These are phyloP conservation scores for Fomitopsis serialis DNA, from an alignment of 768 basidiomycete species.

Conservation along the genomic window DNA sequence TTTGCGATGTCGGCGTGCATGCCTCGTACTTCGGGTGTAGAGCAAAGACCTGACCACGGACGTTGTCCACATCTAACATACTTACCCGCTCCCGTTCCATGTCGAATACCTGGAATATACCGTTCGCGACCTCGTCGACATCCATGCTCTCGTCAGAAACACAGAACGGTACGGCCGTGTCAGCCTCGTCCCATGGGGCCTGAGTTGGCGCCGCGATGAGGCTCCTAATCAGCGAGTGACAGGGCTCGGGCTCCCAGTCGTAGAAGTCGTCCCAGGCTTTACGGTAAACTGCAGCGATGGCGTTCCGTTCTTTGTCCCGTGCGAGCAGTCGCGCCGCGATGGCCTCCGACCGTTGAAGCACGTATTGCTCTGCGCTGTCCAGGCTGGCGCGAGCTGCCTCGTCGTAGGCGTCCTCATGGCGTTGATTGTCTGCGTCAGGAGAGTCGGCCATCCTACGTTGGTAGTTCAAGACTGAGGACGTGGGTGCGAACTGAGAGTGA, in stretches of 20 bases:
- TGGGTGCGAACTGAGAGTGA: too few relatives aligned
- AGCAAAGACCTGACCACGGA: not conserved
- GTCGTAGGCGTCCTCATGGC: too few relatives aligned
- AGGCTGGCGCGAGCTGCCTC: too few relatives aligned
- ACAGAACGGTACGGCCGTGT: not conserved
- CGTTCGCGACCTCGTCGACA: not conserved
- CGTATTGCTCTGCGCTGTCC: too few relatives aligned
- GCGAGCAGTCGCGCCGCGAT: too few relatives aligned
- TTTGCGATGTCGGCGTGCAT: slow-evolving; percentile 40
- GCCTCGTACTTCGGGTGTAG: slow-evolving; percentile 35
- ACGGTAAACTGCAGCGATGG: slow-evolving; percentile 23
- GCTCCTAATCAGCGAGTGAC: slow-evolving; percentile 19
- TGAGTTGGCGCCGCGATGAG: slow-evolving; percentile 4
- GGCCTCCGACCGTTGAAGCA: too few relatives aligned
- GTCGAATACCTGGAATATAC: not conserved
- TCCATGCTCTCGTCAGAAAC: not conserved
- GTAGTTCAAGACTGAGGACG: too few relatives aligned
- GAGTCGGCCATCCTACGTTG: too few relatives aligned
- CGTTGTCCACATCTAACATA: not conserved
- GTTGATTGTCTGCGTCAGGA: too few relatives aligned
- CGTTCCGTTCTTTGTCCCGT: too few relatives aligned
- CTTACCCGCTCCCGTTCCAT: not conserved
- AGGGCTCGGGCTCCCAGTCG: slow-evolving; percentile 33
- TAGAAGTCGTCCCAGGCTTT: slow-evolving; percentile 43
- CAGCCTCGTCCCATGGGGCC: too few relatives aligned